Evolutionary conservation across 768 basidiomycete genomes (phyloP), one percentile per base, ranked within the genome.

Genomic region (Porpolomopsis calyptriformis): DNA sequence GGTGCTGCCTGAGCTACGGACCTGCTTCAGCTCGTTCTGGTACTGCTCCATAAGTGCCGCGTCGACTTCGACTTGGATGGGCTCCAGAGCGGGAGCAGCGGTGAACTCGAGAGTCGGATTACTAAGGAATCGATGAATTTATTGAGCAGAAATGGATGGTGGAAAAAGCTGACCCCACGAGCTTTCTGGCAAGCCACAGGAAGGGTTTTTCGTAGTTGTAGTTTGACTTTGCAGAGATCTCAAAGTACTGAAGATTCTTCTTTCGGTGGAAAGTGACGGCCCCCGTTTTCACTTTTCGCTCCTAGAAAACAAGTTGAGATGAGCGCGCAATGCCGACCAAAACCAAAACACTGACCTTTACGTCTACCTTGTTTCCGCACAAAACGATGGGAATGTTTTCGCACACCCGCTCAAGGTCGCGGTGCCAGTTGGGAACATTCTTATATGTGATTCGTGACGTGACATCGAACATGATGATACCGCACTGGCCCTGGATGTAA

Each of bases 171-270:
- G 57, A 91, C 90, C 92, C 94, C 53, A 94, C 93, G 52, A 99
- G 76, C 72, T 98, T 99, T 72, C 91, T 80, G 49, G 90, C 93
- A 63, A 98, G 76, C 96, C 96, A 98, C 53, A 99, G 77, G 89
- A 99, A 98, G 41, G 96, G 96, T 66, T 97, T 97, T 70, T 99
- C 96, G 61, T 98, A 98, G 76, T 99, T 99, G 68, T 98, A 99
- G 76, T 99, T 99, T 38, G 93, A 97, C 70, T 99, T 99, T 45
- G 96, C 96, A 0, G 96, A 98, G 56, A 99, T 98, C 61, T 99
- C 96, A 63, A 93, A 99, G 74, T 99, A 99, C 64, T 98, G 96
- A 43, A 99, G 77, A 69, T 94, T 97, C 78, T 99, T 99, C 88
- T 99, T 99, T 63, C 96, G 78, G 77, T 98, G 96, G 84, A 99